Conservation (phyloP, 2,329 filamentous ascomycete species). For the Trichoderma aggressivum region DNA sequence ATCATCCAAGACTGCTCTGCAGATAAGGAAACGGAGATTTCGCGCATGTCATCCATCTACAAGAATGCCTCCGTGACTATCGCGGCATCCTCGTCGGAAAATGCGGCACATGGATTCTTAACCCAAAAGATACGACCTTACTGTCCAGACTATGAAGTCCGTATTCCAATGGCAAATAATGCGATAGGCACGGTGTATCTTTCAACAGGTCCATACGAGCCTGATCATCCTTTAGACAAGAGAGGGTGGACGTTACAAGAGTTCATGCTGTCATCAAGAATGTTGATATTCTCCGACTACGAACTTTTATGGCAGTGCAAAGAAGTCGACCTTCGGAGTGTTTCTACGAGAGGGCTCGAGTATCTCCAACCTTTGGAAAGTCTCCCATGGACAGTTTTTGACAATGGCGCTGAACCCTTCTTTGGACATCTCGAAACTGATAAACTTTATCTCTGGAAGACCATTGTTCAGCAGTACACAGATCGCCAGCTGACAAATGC, state of each 20-base stretch:
- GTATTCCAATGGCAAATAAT: neutral
- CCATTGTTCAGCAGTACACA: neutral
- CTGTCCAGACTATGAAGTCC: neutral
- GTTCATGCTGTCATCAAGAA: conserved; percentile 1
- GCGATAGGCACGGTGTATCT: neutral
- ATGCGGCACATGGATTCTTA: neutral
- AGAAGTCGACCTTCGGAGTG: neutral
- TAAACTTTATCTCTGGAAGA: neutral
- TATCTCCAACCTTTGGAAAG: neutral
- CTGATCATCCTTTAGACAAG: conserved; percentile 1
- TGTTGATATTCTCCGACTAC: neutral
- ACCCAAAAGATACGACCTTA: neutral
- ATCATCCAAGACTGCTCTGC: neutral
- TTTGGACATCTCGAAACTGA: neutral
- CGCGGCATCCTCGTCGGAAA: neutral
- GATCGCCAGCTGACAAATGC: neutral
- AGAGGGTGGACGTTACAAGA: conserved; percentile 2
- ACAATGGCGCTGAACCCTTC: neutral
- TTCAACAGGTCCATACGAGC: neutral
- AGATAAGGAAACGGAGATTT: neutral
- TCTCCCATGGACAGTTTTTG: neutral
- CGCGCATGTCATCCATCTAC: neutral
- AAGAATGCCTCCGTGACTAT: conserved; percentile 4
- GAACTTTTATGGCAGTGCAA: conserved; percentile 8
- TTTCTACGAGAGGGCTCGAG: neutral